Evolutionary conservation across 148 eudicot genomes (phyloP).

Genomic region (Chenopodium quinoa): DNA sequence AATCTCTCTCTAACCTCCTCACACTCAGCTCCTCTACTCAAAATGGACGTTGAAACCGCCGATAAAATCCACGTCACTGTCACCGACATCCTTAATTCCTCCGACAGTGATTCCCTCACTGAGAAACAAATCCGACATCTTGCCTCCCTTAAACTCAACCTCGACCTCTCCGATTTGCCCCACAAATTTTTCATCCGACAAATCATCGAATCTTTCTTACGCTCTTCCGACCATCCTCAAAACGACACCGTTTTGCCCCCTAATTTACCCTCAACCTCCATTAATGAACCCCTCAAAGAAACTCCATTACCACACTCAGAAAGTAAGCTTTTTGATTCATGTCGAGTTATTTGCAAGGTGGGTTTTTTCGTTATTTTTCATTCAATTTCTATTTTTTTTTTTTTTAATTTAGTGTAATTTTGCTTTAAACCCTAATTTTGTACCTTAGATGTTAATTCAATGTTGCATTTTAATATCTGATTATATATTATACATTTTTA

Average conservation of each 20-base stretch:
- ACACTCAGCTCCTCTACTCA: background rate
- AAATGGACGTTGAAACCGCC: conserved; percentile 26
- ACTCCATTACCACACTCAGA: background rate
- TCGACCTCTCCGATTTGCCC: conserved; percentile 34
- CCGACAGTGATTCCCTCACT: conserved; percentile 34
- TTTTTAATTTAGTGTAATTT: background rate
- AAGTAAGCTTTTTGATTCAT: conserved; percentile 18
- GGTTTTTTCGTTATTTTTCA: background rate
- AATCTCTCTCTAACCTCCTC: background rate
- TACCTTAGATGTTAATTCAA: background rate
- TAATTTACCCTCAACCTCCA: background rate
- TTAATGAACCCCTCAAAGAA: background rate
- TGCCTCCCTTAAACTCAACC: conserved; percentile 29
- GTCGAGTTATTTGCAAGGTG: conserved; percentile 36
- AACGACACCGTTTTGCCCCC: background rate
- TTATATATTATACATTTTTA: no score
- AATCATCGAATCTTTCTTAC: conserved; percentile 34
- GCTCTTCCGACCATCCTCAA: background rate
- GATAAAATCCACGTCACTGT: conserved; percentile 29
- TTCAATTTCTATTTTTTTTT: background rate
- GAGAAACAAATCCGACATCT: conserved; percentile 31
- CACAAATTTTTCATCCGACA: conserved; percentile 34
- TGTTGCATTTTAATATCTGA: background rate
- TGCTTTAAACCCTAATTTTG: background rate
- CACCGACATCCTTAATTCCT: conserved; percentile 27